phyloP scores from a whole-genome alignment of 2,329 filamentous ascomycete genomes.

The Hypoxylon sp. region DNA sequence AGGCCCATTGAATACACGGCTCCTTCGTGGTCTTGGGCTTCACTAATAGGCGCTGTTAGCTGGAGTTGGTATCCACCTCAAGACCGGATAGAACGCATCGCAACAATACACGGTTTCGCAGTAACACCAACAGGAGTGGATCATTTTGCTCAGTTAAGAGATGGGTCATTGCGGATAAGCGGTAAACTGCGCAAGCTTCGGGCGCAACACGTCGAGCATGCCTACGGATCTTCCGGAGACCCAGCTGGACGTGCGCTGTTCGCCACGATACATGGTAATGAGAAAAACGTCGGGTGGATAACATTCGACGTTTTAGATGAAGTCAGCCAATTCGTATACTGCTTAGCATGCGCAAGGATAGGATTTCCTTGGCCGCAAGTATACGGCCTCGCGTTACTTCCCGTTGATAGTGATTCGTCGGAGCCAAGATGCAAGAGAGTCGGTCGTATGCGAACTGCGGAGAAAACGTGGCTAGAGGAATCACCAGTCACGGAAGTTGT shows the following conservation, averaged over 20 bases:
- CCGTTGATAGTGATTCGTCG: background rate
- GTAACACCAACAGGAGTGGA: conserved; percentile 3
- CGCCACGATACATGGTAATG: background rate
- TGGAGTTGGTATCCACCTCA: conserved; percentile 20
- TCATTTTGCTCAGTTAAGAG: conserved; percentile 7
- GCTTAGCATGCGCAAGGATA: conserved; percentile 17
- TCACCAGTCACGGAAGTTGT: background rate
- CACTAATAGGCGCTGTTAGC: conserved; percentile 14
- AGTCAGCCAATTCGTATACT: conserved; percentile 6
- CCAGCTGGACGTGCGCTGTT: conserved; percentile 14
- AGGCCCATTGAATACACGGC: conserved; percentile 12
- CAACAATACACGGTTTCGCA: background rate
- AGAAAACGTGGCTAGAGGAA: conserved; percentile 16
- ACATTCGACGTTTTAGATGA: conserved; percentile 16
- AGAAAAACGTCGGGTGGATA: conserved; percentile 10
- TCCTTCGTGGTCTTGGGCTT: conserved; percentile 20
- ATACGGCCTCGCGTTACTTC: conserved; percentile 15
- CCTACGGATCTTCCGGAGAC: conserved; percentile 4
- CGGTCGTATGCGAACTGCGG: conserved; percentile 9
- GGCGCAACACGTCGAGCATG: background rate
- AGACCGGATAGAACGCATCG: conserved; percentile 12
- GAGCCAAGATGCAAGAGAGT: conserved; percentile 2
- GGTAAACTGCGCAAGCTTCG: conserved; percentile 16
- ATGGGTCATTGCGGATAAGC: background rate
- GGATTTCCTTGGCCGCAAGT: conserved; percentile 25